phyloP scores from a whole-genome alignment of 441 rosid species.

The Populus hybrid region DNA sequence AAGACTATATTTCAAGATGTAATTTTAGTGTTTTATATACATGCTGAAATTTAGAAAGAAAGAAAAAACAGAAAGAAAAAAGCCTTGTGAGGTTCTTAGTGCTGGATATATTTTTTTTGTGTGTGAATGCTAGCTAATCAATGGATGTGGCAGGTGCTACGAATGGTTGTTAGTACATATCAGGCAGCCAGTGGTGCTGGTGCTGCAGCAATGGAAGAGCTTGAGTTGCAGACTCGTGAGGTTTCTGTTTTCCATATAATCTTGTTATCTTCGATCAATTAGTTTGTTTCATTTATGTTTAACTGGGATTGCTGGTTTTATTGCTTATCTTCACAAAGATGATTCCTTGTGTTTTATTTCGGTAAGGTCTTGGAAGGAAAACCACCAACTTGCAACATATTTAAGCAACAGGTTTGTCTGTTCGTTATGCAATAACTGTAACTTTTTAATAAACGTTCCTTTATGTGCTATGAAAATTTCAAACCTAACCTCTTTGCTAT shows the following conservation, averaged over 20 bases:
- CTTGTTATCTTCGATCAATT: background rate
- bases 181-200: conserved; percentile 99
- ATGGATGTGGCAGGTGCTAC: conserved; percentile 50
- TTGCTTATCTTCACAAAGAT: background rate
- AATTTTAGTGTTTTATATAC: background rate
- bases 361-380: conserved; percentile 79
- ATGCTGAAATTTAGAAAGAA: background rate
- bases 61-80: too few relatives aligned
- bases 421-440: background rate
- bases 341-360: conserved; percentile 13
- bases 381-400: conserved; percentile 79
- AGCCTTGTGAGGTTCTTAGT: background rate
- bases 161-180: conserved; percentile 98
- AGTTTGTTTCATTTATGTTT: background rate
- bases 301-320: background rate
- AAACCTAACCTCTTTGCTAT: conserved; percentile 4
- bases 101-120: background rate
- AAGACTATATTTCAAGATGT: background rate
- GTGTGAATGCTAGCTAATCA: background rate
- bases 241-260: conserved; percentile 36
- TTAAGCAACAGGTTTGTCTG: conserved; percentile 61
- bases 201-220: conserved; percentile 99
- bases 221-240: conserved; percentile 93
- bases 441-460: background rate
- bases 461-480: background rate